A percentile compares a stretch with the other conserved stretches of the same genome.
These are phyloP conservation scores for Cyclanthera cordifolia DNA, from an alignment of 306 rosid genomes.

Conservation along the genomic window DNA sequence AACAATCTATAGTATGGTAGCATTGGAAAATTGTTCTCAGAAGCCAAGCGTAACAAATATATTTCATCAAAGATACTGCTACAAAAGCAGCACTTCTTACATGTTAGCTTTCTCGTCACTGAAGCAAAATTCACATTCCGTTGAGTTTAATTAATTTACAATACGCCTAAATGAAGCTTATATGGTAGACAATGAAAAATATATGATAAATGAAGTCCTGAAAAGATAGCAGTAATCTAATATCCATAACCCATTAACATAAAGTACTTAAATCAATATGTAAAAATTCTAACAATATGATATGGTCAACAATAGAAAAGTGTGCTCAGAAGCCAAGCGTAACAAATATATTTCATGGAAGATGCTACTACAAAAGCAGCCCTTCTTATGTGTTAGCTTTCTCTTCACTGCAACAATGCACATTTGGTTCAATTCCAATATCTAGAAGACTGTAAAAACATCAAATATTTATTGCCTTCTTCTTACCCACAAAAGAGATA, in stretches of 20 bases:
- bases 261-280: no score
- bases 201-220: no score
- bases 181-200: no score
- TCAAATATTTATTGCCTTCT: background rate
- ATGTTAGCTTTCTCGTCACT: constrained; percentile 32
- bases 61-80: constrained; percentile 44
- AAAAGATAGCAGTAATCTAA: no score
- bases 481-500: background rate
- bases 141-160: no score
- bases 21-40: constrained; percentile 29
- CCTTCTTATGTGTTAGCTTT: constrained; percentile 40
- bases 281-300: no score
- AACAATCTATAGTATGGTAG: no score
- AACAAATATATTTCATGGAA: constrained; percentile 52
- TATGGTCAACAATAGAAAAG: no score
- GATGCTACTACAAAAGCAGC: constrained; percentile 20
- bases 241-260: no score
- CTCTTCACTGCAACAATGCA: constrained; percentile 18
- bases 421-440: background rate
- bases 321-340: constrained; percentile 86
- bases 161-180: no score
- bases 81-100: constrained; percentile 27
- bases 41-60: constrained; percentile 78
- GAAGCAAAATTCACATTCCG: constrained; percentile 3
- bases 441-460: background rate